Conservation (phyloP, 208 protist species). For the Trypanosoma lewisi region DNA sequence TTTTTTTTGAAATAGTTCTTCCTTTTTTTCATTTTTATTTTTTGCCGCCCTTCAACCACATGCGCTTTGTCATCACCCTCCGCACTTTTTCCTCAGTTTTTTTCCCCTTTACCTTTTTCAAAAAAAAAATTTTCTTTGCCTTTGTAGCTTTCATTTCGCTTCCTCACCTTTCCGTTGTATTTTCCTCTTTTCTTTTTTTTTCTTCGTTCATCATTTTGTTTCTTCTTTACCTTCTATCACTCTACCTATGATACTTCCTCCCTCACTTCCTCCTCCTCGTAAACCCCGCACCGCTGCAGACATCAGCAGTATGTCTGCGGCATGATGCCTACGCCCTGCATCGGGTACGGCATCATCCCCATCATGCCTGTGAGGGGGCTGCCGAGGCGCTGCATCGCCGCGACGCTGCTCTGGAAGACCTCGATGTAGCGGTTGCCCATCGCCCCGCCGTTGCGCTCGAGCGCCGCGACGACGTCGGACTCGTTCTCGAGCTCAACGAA, state of each 20-base stretch:
- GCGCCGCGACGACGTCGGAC: constrained; percentile 25
- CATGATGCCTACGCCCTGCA: constrained; percentile 18
- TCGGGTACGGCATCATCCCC: constrained; percentile 24
- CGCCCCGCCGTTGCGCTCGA: constrained; percentile 25
- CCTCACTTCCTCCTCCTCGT: not conserved
- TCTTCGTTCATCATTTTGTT: not conserved
- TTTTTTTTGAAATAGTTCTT: no score
- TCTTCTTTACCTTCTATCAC: not conserved
- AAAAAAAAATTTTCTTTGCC: not conserved
- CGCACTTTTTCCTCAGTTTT: not conserved
- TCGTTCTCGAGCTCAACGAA: constrained; percentile 45
- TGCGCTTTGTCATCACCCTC: no score
- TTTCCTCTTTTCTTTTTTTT: constrained; percentile 16
- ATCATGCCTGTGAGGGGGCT: constrained; percentile 21
- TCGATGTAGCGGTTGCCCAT: constrained; percentile 50
- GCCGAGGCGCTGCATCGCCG: constrained; percentile 28
- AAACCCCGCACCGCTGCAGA: no score
- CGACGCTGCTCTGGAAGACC: constrained; percentile 34
- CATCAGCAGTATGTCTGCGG: constrained; percentile 4
- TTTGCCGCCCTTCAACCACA: no score
- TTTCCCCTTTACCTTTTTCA: not conserved
- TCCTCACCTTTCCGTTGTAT: not conserved
- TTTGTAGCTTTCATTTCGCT: constrained; percentile 1
- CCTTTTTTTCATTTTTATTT: no score
- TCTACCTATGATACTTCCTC: not conserved